Evolutionary conservation across 257 asterid genomes (phyloP).

Genomic region (Solanum virginianum): DNA sequence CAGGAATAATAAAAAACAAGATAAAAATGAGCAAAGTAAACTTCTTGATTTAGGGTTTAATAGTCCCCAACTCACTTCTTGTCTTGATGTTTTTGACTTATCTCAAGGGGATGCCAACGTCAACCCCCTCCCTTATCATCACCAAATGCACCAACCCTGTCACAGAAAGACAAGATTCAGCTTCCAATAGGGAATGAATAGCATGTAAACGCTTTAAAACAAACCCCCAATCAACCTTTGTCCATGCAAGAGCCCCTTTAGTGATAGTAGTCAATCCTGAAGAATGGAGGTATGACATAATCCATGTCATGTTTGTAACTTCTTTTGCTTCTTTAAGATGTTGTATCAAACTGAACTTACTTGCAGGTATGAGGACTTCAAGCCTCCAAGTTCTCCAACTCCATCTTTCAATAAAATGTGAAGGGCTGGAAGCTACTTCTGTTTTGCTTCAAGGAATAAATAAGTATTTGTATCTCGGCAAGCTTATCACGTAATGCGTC

Average conservation of each 20-base stretch:
- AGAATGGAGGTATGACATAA: neutral
- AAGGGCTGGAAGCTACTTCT: neutral
- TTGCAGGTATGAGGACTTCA: slow-evolving; percentile 70
- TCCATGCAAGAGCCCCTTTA: slow-evolving; percentile 30
- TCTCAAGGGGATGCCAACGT: slow-evolving; percentile 1
- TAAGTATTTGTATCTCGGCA: neutral
- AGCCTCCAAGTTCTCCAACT: slow-evolving; percentile 65
- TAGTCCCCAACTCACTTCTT: neutral
- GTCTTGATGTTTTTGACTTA: neutral
- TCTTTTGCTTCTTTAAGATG: neutral
- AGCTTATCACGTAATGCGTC: neutral
- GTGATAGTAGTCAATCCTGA: neutral
- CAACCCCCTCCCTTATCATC: slow-evolving; percentile 48
- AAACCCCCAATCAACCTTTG: slow-evolving; percentile 47
- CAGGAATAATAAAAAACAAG: neutral
- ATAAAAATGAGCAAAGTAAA: neutral
- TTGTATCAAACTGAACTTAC: neutral
- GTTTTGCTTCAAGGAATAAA: neutral
- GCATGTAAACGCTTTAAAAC: slow-evolving; percentile 9
- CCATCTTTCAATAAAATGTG: slow-evolving; percentile 35
- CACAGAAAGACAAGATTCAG: slow-evolving; percentile 3
- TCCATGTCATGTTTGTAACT: neutral
- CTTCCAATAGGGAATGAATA: slow-evolving; percentile 2
- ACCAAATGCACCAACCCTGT: slow-evolving; percentile 30
- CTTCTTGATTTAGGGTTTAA: neutral